These are phyloP conservation scores for Capsella rubella DNA, from an alignment of 441 rosid genomes.

Conservation along the genomic window DNA sequence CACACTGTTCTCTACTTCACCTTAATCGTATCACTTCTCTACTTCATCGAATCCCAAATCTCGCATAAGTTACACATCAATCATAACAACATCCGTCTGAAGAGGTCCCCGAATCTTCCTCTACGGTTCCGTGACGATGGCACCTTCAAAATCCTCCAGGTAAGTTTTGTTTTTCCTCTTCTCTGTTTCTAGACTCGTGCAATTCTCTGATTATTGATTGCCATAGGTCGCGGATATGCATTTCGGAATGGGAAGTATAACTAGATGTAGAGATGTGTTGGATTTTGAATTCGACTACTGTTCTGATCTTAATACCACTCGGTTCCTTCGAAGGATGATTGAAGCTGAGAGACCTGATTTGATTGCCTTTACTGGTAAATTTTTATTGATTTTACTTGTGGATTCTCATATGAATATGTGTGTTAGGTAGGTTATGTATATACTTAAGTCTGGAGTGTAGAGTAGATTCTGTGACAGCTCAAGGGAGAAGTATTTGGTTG, in stretches of 20 bases:
- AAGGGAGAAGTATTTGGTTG: neutral
- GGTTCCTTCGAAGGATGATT: conserved; percentile 71
- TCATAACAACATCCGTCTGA: conserved; percentile 53
- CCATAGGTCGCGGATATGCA: conserved; percentile 90
- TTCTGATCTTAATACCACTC: conserved; percentile 89
- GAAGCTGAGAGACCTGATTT: conserved; percentile 81
- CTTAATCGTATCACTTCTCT: conserved; percentile 49
- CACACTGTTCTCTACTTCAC: conserved; percentile 55
- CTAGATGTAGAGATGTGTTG: conserved; percentile 82
- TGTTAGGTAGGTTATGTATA: too few relatives aligned
- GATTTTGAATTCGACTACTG: conserved; percentile 61
- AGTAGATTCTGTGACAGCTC: neutral
- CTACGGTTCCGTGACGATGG: conserved; percentile 81
- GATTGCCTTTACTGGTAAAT: conserved; percentile 81
- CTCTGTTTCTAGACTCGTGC: neutral
- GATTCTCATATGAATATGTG: neutral
- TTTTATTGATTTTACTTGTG: neutral
- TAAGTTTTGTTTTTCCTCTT: neutral
- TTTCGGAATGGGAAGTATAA: conserved; percentile 70
- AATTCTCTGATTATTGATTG: neutral
- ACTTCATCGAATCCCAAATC: conserved; percentile 54
- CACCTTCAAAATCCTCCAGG: conserved; percentile 94
- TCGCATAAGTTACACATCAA: conserved; percentile 50
- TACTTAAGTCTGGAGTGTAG: too few relatives aligned
- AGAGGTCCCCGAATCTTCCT: conserved; percentile 69